Conservation (phyloP, 352 stramenopile species). For the Phytophthora hibernalis region DNA sequence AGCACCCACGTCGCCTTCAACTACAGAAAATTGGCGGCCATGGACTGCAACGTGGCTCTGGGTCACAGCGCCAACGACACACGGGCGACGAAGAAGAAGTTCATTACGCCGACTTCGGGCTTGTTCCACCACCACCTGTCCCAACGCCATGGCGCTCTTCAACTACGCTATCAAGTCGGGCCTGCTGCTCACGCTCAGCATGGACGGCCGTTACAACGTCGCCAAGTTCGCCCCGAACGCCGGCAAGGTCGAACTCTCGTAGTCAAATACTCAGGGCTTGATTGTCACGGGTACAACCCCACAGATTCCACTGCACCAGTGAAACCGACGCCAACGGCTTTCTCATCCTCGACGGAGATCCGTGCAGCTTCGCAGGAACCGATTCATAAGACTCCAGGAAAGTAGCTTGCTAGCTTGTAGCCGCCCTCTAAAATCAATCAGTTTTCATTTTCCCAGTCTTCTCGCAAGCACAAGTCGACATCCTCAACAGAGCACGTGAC, state of each 20-base stretch:
- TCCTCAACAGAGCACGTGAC: neutral
- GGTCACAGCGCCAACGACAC: slow-evolving; percentile 80
- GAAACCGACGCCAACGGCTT: no score
- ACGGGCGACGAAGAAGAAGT: slow-evolving; percentile 89
- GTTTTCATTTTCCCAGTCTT: no score
- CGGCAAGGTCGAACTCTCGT: slow-evolving; percentile 89
- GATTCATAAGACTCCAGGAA: no score
- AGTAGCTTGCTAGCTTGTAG: no score
- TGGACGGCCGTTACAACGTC: slow-evolving; percentile 84
- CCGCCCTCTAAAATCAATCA: no score
- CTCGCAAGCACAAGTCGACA: neutral
- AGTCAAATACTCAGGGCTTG: no score
- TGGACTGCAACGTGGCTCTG: slow-evolving; percentile 85
- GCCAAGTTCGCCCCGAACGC: slow-evolving; percentile 85
- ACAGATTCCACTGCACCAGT: no score
- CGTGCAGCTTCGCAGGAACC: no score
- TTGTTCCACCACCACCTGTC: slow-evolving; percentile 88
- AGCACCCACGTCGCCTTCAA: slow-evolving; percentile 78
- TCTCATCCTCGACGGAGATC: no score
- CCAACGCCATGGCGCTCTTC: slow-evolving; percentile 84
- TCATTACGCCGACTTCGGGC: slow-evolving; percentile 76
- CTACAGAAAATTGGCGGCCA: slow-evolving; percentile 81
- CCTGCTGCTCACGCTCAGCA: slow-evolving; percentile 79
- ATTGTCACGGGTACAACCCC: no score
- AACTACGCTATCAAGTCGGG: slow-evolving; percentile 90